Percentiles rank a stretch among this genome's conserved stretches.
Evolutionary conservation across 495 filamentous ascomycete genomes (phyloP).

Genomic region (Penicillium taxi): DNA sequence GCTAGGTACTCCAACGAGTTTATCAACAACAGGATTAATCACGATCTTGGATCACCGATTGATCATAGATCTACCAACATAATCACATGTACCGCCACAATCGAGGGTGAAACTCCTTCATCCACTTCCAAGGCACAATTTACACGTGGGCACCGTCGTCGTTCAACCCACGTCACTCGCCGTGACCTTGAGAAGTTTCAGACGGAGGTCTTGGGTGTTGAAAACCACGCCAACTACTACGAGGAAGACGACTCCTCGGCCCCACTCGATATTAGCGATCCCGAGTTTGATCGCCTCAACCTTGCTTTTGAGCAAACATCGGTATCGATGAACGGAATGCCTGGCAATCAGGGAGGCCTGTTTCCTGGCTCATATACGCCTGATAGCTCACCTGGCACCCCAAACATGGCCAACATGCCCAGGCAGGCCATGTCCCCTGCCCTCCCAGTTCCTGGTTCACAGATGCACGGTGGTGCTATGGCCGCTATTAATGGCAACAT

Average conservation of each 20-base stretch:
- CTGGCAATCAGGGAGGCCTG: conserved; percentile 23
- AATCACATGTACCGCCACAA: conserved; percentile 26
- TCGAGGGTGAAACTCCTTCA: conserved; percentile 26
- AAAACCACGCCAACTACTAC: conserved; percentile 24
- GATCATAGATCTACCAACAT: conserved; percentile 7
- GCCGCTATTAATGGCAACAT: conserved; percentile 49
- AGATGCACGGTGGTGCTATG: conserved; percentile 51
- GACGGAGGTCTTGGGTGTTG: conserved; percentile 35
- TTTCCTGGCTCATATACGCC: conserved; percentile 29
- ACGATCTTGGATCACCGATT: conserved; percentile 5
- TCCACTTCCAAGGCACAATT: conserved; percentile 34
- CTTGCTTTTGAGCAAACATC: conserved; percentile 29
- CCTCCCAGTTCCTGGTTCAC: conserved; percentile 24
- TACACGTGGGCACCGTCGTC: conserved; percentile 40
- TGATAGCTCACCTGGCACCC: conserved; percentile 22
- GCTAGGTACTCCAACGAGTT: conserved; percentile 3
- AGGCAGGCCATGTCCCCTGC: conserved; percentile 32
- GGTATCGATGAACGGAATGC: conserved; percentile 35
- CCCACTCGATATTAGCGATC: conserved; percentile 24
- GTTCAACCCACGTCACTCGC: conserved; percentile 39
- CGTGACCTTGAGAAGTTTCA: conserved; percentile 40
- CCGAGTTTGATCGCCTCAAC: conserved; percentile 31
- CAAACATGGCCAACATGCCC: conserved; percentile 31
- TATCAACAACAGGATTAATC: conserved; percentile 4
- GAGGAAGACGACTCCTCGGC: conserved; percentile 24